phyloP scores from a whole-genome alignment of 345 rosid genomes.

The Noccaea bulbosa region DNA sequence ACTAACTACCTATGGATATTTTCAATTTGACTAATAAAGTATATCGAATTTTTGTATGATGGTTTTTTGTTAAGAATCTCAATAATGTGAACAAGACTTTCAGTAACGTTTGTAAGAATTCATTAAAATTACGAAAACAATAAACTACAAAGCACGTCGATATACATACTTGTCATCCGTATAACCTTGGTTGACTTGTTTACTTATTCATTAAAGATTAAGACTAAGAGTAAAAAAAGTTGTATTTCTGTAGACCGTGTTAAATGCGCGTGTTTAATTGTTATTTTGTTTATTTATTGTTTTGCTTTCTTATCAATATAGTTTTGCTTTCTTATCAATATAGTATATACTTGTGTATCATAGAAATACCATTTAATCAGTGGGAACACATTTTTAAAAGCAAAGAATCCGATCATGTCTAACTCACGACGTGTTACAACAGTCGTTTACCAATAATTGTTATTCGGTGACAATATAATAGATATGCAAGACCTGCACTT shows the following conservation, averaged over 20 bases:
- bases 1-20: background rate
- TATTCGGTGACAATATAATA: background rate
- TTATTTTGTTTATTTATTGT: conserved; percentile 6
- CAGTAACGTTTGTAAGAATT: background rate
- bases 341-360: conserved; percentile 10
- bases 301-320: conserved; percentile 14
- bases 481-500: conserved; percentile 20
- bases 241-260: conserved; percentile 13
- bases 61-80: too few relatives aligned
- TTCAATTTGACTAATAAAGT: too few relatives aligned
- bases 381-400: conserved; percentile 16
- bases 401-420: conserved; percentile 19
- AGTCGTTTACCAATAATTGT: conserved; percentile 4
- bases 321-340: conserved; percentile 15
- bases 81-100: background rate
- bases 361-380: conserved; percentile 6
- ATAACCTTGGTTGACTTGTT: background rate
- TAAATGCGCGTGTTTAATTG: conserved; percentile 13
- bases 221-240: background rate
- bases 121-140: background rate
- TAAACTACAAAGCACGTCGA: background rate
- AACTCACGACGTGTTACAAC: conserved; percentile 15
- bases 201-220: background rate
- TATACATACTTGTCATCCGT: background rate
- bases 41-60: too few relatives aligned